Evolutionary conservation across 164 flowering plant species (phyloP).

Genomic region (Vitis amurensis): DNA sequence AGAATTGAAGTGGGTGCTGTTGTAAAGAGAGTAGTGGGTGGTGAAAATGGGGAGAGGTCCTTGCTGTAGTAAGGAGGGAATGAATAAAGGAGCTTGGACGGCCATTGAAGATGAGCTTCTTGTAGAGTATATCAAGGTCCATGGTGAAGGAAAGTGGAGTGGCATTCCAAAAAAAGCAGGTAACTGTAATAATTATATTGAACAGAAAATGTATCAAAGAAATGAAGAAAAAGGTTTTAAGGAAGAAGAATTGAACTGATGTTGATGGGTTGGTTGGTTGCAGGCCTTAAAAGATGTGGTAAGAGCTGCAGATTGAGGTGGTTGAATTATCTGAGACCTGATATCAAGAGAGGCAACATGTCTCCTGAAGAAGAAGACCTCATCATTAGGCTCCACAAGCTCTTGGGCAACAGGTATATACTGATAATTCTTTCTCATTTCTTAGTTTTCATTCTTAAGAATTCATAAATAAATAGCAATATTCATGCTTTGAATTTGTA

Average conservation of each 20-base stretch:
- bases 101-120: conserved; percentile 5
- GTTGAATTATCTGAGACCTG: conserved; percentile 1
- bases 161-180: not conserved
- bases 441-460: too few relatives aligned
- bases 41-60: not conserved
- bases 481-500: not conserved
- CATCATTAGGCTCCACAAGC: conserved; percentile 1
- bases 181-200: not conserved
- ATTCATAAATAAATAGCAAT: too few relatives aligned
- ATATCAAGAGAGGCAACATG: conserved; percentile 4
- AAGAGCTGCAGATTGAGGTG: conserved; percentile 1
- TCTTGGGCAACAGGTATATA: conserved; percentile 1
- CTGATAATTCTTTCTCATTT: too few relatives aligned
- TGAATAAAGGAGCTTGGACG: conserved; percentile 7
- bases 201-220: too few relatives aligned
- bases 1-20: too few relatives aligned
- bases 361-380: not conserved
- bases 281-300: not conserved
- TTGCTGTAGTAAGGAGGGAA: not conserved
- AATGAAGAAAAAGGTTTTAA: too few relatives aligned
- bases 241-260: too few relatives aligned
- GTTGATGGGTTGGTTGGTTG: too few relatives aligned
- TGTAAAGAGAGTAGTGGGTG: too few relatives aligned
- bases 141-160: conserved; percentile 9
- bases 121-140: conserved; percentile 1